Evolutionary conservation across 1,284 basidiomycete genomes (phyloP), one percentile per base, ranked within the genome.

Genomic region (Vanrija humicola): DNA sequence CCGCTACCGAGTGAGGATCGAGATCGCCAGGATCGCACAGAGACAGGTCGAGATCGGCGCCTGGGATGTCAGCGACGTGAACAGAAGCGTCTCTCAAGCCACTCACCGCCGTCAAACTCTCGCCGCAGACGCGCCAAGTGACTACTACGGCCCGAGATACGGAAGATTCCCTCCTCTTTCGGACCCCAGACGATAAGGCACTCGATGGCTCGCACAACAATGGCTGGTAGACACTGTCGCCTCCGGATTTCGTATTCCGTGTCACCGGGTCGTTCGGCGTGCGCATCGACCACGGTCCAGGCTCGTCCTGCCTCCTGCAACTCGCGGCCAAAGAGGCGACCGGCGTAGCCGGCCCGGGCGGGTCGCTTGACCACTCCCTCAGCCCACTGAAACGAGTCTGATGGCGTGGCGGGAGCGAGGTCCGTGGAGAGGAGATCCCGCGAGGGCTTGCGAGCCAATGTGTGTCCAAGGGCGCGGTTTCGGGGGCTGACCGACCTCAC

Each of bases 1-100:
- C 90, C 34, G 93, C 86, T 15, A 97, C 91, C 1, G 91, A 89
- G 69, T 95, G 90, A 38, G 91, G 91, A 70, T 95, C 91, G 29
- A 95, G 77, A 65, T 94, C 90, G 16, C 86, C 84, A 23, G 89
- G 89, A 46, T 83, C 82, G 63, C 84, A 87, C 60, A 83, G 82
- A 26, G 79, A 77, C 76, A 95, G 82, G 68, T 91, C 86, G 65
- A 86, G 89, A 76, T 95, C 91, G 48, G 86, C 87, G 52, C 91
- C 89, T 86, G 34, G 12, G 12, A 34, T 34, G 34, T 34, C 34
- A 34, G 34, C 34, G 34, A 14, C 34, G 48, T 18, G 19, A 15
- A 40, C 5, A 38, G 15, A 19, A 14, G 18, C 25, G 21, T 28
- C 10, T 28, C 34, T 1, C 12, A 5, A 52, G 62, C 68, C 12